Percentiles rank a stretch among this genome's conserved stretches.
These are phyloP conservation scores for Agrocybe chaxingu DNA, from an alignment of 768 basidiomycete genomes.

Conservation along the genomic window DNA sequence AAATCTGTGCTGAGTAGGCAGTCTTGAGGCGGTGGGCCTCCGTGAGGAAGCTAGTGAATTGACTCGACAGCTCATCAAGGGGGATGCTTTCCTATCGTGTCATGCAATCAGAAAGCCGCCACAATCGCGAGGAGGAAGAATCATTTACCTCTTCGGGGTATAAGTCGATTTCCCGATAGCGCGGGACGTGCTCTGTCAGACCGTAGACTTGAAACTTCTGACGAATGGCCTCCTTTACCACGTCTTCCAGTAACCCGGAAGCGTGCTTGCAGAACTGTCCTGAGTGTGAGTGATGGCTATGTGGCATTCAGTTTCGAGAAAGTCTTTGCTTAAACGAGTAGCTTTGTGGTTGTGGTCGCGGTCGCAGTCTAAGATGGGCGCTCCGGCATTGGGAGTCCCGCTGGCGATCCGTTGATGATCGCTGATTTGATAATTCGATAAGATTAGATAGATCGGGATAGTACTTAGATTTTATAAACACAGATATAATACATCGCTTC, in stretches of 20 bases:
- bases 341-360: neutral
- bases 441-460: too few species aligned
- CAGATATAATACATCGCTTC: too few species aligned
- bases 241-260: constrained; percentile 72
- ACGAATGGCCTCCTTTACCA: constrained; percentile 75
- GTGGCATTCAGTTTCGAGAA: constrained; percentile 34
- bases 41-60: constrained; percentile 70
- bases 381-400: too few species aligned
- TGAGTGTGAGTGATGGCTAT: constrained; percentile 88
- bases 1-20: constrained; percentile 60
- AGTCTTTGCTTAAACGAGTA: neutral
- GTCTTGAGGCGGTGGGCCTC: constrained; percentile 79
- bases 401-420: too few species aligned
- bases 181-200: constrained; percentile 89
- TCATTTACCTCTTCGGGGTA: constrained; percentile 91
- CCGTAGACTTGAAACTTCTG: constrained; percentile 82
- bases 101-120: constrained; percentile 6
- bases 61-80: constrained; percentile 46
- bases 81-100: constrained; percentile 49
- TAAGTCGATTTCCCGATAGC: constrained; percentile 76
- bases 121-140: neutral
- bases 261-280: constrained; percentile 95
- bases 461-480: too few species aligned
- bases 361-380: neutral
- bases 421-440: too few species aligned